phyloP scores from a whole-genome alignment of 805 yeast species.

The Ogataea pini region DNA sequence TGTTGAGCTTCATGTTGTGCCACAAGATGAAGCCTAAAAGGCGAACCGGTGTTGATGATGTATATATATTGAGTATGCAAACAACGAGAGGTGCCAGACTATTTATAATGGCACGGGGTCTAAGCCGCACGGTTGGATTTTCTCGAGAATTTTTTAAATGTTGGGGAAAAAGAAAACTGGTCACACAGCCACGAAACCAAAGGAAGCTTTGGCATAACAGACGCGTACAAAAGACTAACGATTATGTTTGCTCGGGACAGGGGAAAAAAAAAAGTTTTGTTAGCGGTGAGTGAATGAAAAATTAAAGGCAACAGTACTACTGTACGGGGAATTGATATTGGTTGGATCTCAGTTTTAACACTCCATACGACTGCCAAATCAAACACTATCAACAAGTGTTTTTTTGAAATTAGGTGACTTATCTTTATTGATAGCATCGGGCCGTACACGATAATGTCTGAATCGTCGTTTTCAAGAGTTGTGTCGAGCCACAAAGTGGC shows the following conservation, averaged over 20 bases:
- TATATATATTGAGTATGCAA: no score
- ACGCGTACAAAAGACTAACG: no score
- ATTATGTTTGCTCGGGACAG: constrained; percentile 7
- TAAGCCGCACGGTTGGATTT: constrained; percentile 6
- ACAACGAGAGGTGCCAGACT: neutral
- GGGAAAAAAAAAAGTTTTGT: constrained; percentile 11
- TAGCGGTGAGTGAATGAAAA: constrained; percentile 4
- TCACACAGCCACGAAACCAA: neutral
- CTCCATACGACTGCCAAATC: neutral
- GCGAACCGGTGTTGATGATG: neutral
- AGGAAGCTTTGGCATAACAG: constrained; percentile 6
- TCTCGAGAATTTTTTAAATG: constrained; percentile 6
- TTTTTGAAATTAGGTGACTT: neutral
- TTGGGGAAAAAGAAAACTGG: constrained; percentile 5
- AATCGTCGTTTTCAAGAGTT: constrained; percentile 37
- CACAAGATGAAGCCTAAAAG: neutral
- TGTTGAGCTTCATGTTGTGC: constrained; percentile 10
- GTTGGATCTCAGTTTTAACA: neutral
- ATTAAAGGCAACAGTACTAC: constrained; percentile 3
- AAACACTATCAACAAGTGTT: neutral
- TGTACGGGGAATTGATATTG: neutral
- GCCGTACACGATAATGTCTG: constrained; percentile 14
- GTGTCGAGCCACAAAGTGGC: constrained; percentile 52
- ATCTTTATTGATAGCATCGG: neutral
- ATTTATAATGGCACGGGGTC: constrained; percentile 3